Evolutionary conservation across 2,329 filamentous ascomycete genomes (phyloP).

Genomic region (Eurotiales sp.): DNA sequence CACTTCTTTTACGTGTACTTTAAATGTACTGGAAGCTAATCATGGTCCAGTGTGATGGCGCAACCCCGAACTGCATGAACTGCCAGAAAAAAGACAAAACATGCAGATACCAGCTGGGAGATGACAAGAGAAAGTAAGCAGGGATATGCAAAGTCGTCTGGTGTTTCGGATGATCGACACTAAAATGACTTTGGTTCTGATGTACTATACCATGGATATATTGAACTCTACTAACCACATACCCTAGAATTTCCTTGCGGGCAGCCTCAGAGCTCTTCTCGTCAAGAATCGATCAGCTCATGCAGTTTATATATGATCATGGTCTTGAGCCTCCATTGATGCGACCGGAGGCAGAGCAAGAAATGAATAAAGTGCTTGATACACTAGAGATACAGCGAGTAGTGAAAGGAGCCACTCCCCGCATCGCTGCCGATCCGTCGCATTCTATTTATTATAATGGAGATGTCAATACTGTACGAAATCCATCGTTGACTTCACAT

Average conservation of each 20-base stretch:
- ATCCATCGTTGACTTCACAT: not conserved
- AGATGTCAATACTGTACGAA: not conserved
- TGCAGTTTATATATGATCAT: conserved; percentile 40
- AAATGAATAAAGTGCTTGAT: conserved; percentile 36
- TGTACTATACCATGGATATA: not conserved
- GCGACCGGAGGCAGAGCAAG: conserved; percentile 35
- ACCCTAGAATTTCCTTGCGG: conserved; percentile 31
- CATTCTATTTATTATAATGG: not conserved
- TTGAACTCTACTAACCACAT: not conserved
- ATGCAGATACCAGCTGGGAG: conserved; percentile 38
- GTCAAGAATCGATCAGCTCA: conserved; percentile 35
- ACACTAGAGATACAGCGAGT: conserved; percentile 32
- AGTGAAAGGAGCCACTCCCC: conserved; percentile 15
- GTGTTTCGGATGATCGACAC: not conserved
- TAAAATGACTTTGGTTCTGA: not conserved
- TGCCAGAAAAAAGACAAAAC: conserved; percentile 36
- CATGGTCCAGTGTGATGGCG: conserved; percentile 32
- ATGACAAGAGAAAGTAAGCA: conserved; percentile 39
- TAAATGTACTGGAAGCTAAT: not conserved
- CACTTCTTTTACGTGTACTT: not conserved
- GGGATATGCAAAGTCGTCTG: not conserved
- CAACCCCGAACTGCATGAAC: conserved; percentile 36
- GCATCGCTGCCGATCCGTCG: not conserved
- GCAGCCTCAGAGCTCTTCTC: conserved; percentile 36
- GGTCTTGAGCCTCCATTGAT: conserved; percentile 38